Percentiles rank a stretch among this genome's conserved stretches.
Conservation (phyloP, 2,329 filamentous ascomycete species). For the Colletotrichum abscissum region DNA sequence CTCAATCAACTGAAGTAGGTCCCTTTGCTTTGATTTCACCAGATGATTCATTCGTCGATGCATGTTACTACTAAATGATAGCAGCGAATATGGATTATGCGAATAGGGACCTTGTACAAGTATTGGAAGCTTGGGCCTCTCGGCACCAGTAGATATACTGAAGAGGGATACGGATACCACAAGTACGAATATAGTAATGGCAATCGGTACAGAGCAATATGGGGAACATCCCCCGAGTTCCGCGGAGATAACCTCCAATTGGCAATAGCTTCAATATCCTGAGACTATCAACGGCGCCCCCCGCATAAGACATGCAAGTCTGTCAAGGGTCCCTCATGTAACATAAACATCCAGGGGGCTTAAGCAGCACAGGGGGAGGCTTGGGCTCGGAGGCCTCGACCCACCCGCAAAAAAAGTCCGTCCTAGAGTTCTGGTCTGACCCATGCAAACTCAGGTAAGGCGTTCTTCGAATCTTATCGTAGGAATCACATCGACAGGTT, state of each 20-base stretch:
- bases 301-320: not conserved
- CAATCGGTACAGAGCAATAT: not conserved
- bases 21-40: not conserved
- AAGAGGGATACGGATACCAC: too few species aligned
- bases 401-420: not conserved
- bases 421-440: not conserved
- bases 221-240: not conserved
- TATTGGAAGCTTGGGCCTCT: too few species aligned
- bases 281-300: not conserved
- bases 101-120: too few species aligned
- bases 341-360: not conserved
- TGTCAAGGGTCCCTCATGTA: not conserved
- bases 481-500: not conserved
- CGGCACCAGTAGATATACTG: too few species aligned
- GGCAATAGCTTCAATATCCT: not conserved
- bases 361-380: not conserved
- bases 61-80: too few species aligned
- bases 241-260: not conserved
- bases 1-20: not conserved
- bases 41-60: not conserved
- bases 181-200: too few species aligned
- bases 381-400: not conserved
- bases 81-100: too few species aligned
- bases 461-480: not conserved
- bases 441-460: not conserved